Conservation (phyloP, 257 asterid species). For the Penstemon eatonii region DNA sequence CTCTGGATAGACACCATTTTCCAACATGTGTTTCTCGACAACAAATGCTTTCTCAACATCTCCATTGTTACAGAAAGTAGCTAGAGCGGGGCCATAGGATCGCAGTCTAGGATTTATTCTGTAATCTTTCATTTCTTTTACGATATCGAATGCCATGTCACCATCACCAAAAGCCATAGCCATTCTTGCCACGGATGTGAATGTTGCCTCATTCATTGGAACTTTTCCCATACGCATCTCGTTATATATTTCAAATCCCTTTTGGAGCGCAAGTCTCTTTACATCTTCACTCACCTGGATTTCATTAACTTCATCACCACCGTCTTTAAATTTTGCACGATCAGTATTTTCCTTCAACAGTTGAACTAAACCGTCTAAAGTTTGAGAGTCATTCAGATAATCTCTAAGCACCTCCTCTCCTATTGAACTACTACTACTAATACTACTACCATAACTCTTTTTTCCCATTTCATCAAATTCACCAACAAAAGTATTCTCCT, state of each 20-base stretch:
- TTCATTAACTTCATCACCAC: constrained; percentile 28
- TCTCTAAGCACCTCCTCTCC: constrained; percentile 19
- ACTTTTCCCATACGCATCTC: constrained; percentile 57
- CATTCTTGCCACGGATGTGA: constrained; percentile 85
- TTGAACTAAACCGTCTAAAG: constrained; percentile 56
- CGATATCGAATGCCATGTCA: constrained; percentile 70
- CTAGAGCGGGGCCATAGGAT: constrained; percentile 78
- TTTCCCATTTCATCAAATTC: constrained; percentile 33
- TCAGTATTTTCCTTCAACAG: constrained; percentile 39
- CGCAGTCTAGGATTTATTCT: constrained; percentile 68
- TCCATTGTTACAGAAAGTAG: constrained; percentile 62
- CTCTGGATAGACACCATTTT: constrained; percentile 65
- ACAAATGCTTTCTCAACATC: constrained; percentile 71
- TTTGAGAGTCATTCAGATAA: constrained; percentile 31
- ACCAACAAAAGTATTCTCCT: constrained; percentile 27
- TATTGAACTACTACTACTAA: neutral
- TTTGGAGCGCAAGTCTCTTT: constrained; percentile 52
- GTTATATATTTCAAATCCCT: constrained; percentile 67
- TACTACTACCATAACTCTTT: constrained; percentile 15
- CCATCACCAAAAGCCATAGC: constrained; percentile 79
- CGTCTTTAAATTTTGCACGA: constrained; percentile 20
- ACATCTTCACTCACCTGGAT: constrained; percentile 61
- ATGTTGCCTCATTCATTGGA: constrained; percentile 74
- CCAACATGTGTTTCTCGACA: constrained; percentile 74
- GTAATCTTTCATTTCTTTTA: constrained; percentile 62